A percentile compares a stretch with the other conserved stretches of the same genome.
Conservation (phyloP, 495 filamentous ascomycete species). For the Xylaria curta region DNA sequence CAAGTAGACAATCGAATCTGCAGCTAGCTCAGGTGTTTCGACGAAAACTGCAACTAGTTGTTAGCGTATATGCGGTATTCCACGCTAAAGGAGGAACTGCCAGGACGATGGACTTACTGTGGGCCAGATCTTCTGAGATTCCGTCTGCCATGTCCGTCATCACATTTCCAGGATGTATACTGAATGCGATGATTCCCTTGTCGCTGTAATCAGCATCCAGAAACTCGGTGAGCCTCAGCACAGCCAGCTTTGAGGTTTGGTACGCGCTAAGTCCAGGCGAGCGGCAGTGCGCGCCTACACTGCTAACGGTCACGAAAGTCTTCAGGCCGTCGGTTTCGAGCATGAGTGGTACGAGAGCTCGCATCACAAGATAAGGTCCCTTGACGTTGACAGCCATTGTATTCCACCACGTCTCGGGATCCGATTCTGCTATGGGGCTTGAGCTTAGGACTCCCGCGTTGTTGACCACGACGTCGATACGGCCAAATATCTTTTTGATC, state of each 20-base stretch:
- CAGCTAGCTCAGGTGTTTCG: slow-evolving; percentile 53
- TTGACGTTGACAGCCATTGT: slow-evolving; percentile 55
- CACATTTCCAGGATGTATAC: slow-evolving; percentile 59
- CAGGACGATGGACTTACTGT: slow-evolving; percentile 7
- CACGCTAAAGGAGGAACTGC: background rate
- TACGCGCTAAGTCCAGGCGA: slow-evolving; percentile 47
- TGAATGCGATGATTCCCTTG: slow-evolving; percentile 53
- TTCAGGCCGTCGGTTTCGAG: slow-evolving; percentile 39
- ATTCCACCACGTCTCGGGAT: slow-evolving; percentile 55
- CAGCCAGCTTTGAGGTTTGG: slow-evolving; percentile 54
- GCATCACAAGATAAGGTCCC: slow-evolving; percentile 52
- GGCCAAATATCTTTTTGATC: slow-evolving; percentile 42
- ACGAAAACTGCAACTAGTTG: slow-evolving; percentile 38
- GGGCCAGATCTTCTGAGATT: background rate
- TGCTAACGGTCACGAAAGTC: slow-evolving; percentile 55
- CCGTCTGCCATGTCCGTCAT: slow-evolving; percentile 50
- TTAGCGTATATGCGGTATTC: slow-evolving; percentile 5
- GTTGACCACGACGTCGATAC: slow-evolving; percentile 61
- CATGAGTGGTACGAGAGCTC: slow-evolving; percentile 52
- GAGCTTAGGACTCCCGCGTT: slow-evolving; percentile 54
- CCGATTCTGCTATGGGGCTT: slow-evolving; percentile 45
- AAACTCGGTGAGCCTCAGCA: slow-evolving; percentile 57
- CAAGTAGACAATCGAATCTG: slow-evolving; percentile 57
- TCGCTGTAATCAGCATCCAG: slow-evolving; percentile 50
- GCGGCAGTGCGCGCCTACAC: slow-evolving; percentile 49